Base-by-base conservation (phyloP, 441 rosid species). In the Mallotus japonicus region DNA sequence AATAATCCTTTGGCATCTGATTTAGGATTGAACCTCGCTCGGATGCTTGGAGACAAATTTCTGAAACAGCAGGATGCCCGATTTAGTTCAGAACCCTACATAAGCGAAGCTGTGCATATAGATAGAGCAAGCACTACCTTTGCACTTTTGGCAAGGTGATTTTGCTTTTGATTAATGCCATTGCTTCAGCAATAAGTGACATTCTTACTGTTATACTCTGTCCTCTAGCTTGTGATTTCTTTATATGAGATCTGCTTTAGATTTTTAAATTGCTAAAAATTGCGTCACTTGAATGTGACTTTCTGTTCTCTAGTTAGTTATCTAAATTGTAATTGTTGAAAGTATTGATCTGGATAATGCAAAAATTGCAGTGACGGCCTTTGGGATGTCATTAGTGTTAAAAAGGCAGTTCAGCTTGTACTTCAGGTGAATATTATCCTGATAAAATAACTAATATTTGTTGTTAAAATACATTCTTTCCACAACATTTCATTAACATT, bases 41-140 rank as follows among this genome's bases (percentile, higher is more conserved):
- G 97, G 70, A 89, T 93, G 97, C 98, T 96, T 68, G 99, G 99
- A 70, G 99, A 90, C 87, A 96, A 96, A 71, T 96, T 89, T 82
- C 82, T 88, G 81, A 96, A 96, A 83, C 89, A 90, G 82, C 97
- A 91, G 82, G 99, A 96, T 62, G 75, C 80, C 19, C 89, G 98
- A 50, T 93, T 93, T 77, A 89, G 92, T 71, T 84, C 97, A 17
- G 97, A 90, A 82, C 98, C 99, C 56, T 89, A 83, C 75, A 83
- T 89, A 77, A 96, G 99, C 76, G 82, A 81, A 80, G 89, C 83
- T 78, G 85, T 91, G 76, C 90, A 79, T 65, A 81, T 96, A 70
- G 73, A 86, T 82, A 85, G 69, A 74, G 75, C 86, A 56, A 87
- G 87, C 76, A 83, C 74, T 16, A 83, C 81, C 49, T 93, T 90